Evolutionary conservation across 495 filamentous ascomycete genomes (phyloP).

Genomic region (Penicillium taxi): DNA sequence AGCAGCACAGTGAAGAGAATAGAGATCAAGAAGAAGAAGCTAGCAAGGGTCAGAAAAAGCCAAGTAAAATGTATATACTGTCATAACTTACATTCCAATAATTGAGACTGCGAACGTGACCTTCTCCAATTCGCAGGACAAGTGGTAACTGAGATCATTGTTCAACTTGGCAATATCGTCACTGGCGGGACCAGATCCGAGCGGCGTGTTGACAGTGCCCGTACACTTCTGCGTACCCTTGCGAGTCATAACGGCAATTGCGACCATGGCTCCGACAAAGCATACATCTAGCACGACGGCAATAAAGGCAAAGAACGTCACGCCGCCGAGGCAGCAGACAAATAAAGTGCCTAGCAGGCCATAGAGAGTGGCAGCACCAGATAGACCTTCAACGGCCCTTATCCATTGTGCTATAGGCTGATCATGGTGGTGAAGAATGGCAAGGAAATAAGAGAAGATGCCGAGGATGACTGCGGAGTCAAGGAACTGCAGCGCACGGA

Average conservation of each 20-base stretch:
- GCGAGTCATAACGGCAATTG: conserved; percentile 62
- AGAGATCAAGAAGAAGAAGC: conserved; percentile 61
- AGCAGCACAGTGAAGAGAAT: conserved; percentile 55
- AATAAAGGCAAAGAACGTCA: conserved; percentile 65
- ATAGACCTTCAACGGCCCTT: conserved; percentile 74
- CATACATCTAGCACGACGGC: conserved; percentile 68
- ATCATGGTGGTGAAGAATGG: conserved; percentile 49
- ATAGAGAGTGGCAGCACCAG: conserved; percentile 66
- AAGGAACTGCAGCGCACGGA: conserved; percentile 64
- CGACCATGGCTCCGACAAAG: conserved; percentile 77
- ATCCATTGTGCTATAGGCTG: conserved; percentile 53
- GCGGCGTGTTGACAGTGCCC: conserved; percentile 56
- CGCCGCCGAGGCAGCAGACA: conserved; percentile 71
- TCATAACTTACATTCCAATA: conserved; percentile 58
- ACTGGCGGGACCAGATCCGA: conserved; percentile 53
- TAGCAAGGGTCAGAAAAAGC: conserved; percentile 18
- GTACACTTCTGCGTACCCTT: conserved; percentile 54
- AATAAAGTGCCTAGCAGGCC: conserved; percentile 59
- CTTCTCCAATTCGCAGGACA: conserved; percentile 63
- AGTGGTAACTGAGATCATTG: no score
- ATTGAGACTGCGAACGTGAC: conserved; percentile 71
- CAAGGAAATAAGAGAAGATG: conserved; percentile 60
- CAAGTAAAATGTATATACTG: neutral
- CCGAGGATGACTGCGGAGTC: conserved; percentile 64
- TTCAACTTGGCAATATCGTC: conserved; percentile 27